A percentile compares a stretch with the other conserved stretches of the same genome.
Evolutionary conservation across 2,329 filamentous ascomycete genomes (phyloP).

Genomic region (Fusarium chaquense): DNA sequence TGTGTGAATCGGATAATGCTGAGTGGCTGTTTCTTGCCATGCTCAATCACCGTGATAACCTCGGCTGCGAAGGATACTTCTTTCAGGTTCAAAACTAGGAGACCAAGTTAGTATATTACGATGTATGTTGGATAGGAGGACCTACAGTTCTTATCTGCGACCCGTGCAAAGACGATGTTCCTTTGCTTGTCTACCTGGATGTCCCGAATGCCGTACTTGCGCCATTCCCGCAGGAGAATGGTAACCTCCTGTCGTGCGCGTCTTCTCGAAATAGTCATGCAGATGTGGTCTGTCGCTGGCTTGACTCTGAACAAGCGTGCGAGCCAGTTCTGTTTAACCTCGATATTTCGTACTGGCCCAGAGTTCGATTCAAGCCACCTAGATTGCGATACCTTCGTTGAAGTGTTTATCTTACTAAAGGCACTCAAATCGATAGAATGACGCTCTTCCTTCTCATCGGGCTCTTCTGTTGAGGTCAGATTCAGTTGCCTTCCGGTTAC

Average conservation of each 20-base stretch:
- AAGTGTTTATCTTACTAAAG: conserved; percentile 37
- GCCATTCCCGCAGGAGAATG: conserved; percentile 82
- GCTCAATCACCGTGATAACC: conserved; percentile 89
- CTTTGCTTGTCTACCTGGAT: conserved; percentile 82
- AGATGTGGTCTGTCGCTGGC: conserved; percentile 80
- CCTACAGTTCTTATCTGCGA: conserved; percentile 84
- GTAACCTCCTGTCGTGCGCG: conserved; percentile 82
- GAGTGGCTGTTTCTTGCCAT: conserved; percentile 80
- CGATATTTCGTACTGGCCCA: conserved; percentile 65
- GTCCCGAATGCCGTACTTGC: conserved; percentile 82
- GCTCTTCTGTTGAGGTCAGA: conserved; percentile 20
- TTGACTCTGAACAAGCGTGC: conserved; percentile 90
- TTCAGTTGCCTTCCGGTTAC: neutral
- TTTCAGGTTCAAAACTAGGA: conserved; percentile 80
- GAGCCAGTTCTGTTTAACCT: conserved; percentile 85
- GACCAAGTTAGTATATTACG: conserved; percentile 40
- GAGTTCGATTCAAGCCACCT: conserved; percentile 54
- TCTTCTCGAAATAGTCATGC: conserved; percentile 76
- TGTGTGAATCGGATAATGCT: conserved; percentile 89
- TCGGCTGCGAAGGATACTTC: conserved; percentile 90
- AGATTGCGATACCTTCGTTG: conserved; percentile 32
- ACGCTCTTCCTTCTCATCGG: conserved; percentile 31
- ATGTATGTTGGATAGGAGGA: neutral
- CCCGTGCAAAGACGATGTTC: conserved; percentile 82
- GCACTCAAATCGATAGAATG: conserved; percentile 28